These are phyloP conservation scores for Thelephora terrestris DNA, from an alignment of 1,284 basidiomycete genomes.

Conservation along the genomic window DNA sequence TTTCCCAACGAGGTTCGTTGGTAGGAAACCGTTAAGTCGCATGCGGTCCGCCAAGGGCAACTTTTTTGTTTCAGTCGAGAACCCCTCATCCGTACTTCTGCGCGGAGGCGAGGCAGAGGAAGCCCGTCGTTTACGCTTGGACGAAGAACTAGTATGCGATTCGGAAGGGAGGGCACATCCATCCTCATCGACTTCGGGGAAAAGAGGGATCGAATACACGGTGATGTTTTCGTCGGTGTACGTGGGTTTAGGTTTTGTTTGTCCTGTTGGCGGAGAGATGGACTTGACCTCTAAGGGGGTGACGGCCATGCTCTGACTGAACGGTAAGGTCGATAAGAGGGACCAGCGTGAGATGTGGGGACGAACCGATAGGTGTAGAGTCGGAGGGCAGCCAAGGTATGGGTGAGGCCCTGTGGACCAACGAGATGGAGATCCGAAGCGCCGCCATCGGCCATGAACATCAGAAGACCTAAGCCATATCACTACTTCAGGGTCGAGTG, in stretches of 20 bases:
- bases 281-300: slow-evolving; percentile 36
- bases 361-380: slow-evolving; percentile 51
- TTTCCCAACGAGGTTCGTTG: slow-evolving; percentile 26
- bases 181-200: slow-evolving; percentile 17
- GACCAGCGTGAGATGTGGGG: neutral
- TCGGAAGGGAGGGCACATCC: neutral
- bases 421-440: slow-evolving; percentile 48
- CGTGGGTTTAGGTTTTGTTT: slow-evolving; percentile 27
- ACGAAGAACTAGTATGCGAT: neutral
- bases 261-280: slow-evolving; percentile 12
- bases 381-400: slow-evolving; percentile 66
- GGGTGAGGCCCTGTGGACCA: slow-evolving; percentile 65
- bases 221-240: slow-evolving; percentile 57
- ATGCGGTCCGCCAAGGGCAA: slow-evolving; percentile 14
- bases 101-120: slow-evolving; percentile 26
- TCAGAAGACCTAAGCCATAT: slow-evolving; percentile 50
- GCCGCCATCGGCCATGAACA: slow-evolving; percentile 73
- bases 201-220: slow-evolving; percentile 51
- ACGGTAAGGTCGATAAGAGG: neutral
- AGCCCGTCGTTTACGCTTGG: slow-evolving; percentile 20
- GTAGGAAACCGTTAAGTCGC: slow-evolving; percentile 25
- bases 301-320: slow-evolving; percentile 41
- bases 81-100: slow-evolving; percentile 16
- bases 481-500: neutral
- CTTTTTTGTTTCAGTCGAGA: neutral